Percentiles rank a stretch among this genome's conserved stretches.
These are phyloP conservation scores for Auricularia auricula-judae DNA, from an alignment of 768 basidiomycete species.

Conservation along the genomic window DNA sequence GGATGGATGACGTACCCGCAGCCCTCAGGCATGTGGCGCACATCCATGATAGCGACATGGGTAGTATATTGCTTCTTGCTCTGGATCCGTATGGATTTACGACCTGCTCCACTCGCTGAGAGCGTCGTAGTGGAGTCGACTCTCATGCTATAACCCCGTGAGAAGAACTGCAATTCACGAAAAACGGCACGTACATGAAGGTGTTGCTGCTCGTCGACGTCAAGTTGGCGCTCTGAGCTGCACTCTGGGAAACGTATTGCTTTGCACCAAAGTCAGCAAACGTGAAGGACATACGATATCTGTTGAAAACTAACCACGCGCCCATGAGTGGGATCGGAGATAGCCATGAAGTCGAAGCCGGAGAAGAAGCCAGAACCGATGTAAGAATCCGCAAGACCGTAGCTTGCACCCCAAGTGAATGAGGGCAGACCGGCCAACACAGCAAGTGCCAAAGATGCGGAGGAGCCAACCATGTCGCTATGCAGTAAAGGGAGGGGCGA, in stretches of 20 bases:
- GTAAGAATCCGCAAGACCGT: constrained; percentile 27
- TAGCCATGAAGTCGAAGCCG: constrained; percentile 36
- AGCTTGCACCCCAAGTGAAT: no score
- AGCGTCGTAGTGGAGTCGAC: constrained; percentile 41
- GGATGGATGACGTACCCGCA: constrained; percentile 31
- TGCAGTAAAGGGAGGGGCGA: no score
- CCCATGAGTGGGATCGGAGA: constrained; percentile 34
- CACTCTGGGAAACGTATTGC: constrained; percentile 19
- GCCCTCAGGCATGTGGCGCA: constrained; percentile 53
- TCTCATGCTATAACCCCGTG: constrained; percentile 22
- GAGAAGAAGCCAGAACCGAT: constrained; percentile 36
- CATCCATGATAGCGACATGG: constrained; percentile 40
- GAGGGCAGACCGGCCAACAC: no score
- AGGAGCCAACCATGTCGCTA: no score
- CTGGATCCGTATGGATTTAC: constrained; percentile 45
- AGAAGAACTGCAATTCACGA: neutral
- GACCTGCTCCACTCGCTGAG: constrained; percentile 36
- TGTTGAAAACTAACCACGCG: neutral
- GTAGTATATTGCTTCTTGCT: constrained; percentile 43
- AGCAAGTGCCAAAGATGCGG: no score
- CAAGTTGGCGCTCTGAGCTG: constrained; percentile 42
- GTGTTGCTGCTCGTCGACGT: constrained; percentile 41
- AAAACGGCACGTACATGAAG: constrained; percentile 24
- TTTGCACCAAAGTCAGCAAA: neutral
- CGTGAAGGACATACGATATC: neutral